Base-by-base conservation (phyloP, 106 monocot species). In the Dactylorhiza incarnata region DNA sequence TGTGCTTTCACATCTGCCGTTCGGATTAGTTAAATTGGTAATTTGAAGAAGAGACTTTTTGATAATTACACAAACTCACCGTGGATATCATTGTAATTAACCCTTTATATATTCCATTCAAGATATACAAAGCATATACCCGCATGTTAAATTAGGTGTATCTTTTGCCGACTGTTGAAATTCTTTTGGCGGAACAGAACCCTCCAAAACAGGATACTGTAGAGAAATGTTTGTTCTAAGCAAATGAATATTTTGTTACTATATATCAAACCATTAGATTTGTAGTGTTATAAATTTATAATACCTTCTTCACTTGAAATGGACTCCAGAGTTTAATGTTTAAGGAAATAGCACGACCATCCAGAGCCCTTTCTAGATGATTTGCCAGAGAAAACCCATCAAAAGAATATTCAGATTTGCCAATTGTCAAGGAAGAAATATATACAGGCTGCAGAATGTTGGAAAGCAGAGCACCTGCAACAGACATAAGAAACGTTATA, bases 401-500 rank as follows among this genome's bases (percentile, higher is more conserved):
- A 73, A 53, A 54, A 71, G 73, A 22, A 83, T 75, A 77, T 65
- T 73, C 65, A 72, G 77, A 79, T 77, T 79, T 81, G 2, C 87
- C 91, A 37, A 99, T 77, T 15, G 89, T 86, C 72, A 94, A 77
- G 43, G 94, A 88, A 81, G 91, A 87, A 37, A 97, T 9, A 78
- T 91, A 94, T 19, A 94, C 78, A 17, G 94, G 94, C 80, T 86
- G 78, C 78, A 99, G 66, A 61, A 89, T 73, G 48, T 85, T 81
- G 58, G 83, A 94, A 81, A 94, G 87, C 78, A 99, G 79, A 73
- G 89, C 93, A 85, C 97, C 94, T 96, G 83, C 45, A 56, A 48
- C 47, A 76, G 71, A 78, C 26, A 87, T 20, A 47, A 71, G 47
- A 16, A 48, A 71, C 2, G 9, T 48, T 47, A 45, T 17, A 58